phyloP scores from a whole-genome alignment of 2,329 filamentous ascomycete species.

The Aureobasidium sp. region DNA sequence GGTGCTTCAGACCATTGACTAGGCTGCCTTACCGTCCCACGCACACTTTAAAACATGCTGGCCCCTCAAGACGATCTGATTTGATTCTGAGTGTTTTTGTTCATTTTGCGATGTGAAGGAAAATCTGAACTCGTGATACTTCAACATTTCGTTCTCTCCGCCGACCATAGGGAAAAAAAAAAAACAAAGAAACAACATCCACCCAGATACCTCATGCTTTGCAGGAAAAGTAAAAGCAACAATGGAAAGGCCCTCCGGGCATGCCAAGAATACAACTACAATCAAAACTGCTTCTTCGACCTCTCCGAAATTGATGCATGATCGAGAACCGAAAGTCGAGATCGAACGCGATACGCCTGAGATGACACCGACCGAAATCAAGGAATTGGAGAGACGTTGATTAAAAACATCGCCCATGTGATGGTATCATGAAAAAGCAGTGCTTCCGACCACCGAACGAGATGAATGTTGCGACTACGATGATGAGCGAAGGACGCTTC shows the following conservation, averaged over 20 bases:
- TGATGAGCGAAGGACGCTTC: background rate
- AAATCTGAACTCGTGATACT: conserved; percentile 9
- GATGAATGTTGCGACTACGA: background rate
- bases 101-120: conserved; percentile 6
- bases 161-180: background rate
- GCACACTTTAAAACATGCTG: background rate
- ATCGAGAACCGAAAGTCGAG: background rate
- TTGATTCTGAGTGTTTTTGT: conserved; percentile 2
- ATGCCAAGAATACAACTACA: conserved; percentile 8
- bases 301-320: background rate
- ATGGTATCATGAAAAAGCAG: conserved; percentile 7
- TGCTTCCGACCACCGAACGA: conserved; percentile 7
- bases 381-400: background rate
- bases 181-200: background rate
- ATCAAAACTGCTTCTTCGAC: background rate
- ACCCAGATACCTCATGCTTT: background rate
- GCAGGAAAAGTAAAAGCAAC: background rate
- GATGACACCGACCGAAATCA: background rate
- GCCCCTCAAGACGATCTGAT: background rate
- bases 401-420: background rate
- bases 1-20: conserved; percentile 2
- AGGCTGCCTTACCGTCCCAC: background rate
- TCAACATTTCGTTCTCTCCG: background rate
- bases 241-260: background rate
- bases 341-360: background rate